Base-by-base conservation (phyloP, 768 basidiomycete species). In the Leccinum boreale region DNA sequence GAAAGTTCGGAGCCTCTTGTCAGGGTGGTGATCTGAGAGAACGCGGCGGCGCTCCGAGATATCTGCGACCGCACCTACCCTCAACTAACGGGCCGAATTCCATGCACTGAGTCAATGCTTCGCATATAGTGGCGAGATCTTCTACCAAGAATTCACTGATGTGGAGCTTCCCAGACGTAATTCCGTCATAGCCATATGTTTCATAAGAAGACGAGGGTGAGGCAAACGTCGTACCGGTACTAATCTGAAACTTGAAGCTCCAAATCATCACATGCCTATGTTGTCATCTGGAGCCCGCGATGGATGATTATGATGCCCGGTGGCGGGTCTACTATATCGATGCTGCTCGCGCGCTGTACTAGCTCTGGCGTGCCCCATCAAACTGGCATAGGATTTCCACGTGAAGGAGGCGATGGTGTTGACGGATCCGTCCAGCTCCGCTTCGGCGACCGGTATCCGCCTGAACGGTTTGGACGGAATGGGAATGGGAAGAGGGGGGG, bases 371-470 rank as follows among this genome's bases (percentile, higher is more conserved):
- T 24, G 11, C 31, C 36, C n/a, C 28, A 50, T 47, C 49, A 31
- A 19, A n/a, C 33, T 19, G 10, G 17, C 55, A 19, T 26, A 31
- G 42, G 42, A 42, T 36, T 17, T 17, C 52, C 35, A 44, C 50
- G 39, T 26, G 56, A 24, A 55, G 58, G 42, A 31, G 11, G 45
- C 39, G 31, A 21, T 23, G 19, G 42, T 24, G 23, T 35, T 35
- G n/a, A 49, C 33, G 49, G 50, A 35, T 56, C 58, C 48, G 67
- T 51, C 23, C 50, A 53, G 49, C 28, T 55, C 67, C 66, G 46
- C 14, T 58, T 64, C 66, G 31, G 31, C 0, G 31, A 31, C 31
- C 31, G 58, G 53, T 28, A 42, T 54, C 66, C 29, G 36, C 56
- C 36, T 55, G 36, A 11, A 28, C 19, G 50, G 44, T 0, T 6